These are phyloP conservation scores for Metarhizium rileyi DNA, from an alignment of 2,329 filamentous ascomycete species.

Conservation along the genomic window DNA sequence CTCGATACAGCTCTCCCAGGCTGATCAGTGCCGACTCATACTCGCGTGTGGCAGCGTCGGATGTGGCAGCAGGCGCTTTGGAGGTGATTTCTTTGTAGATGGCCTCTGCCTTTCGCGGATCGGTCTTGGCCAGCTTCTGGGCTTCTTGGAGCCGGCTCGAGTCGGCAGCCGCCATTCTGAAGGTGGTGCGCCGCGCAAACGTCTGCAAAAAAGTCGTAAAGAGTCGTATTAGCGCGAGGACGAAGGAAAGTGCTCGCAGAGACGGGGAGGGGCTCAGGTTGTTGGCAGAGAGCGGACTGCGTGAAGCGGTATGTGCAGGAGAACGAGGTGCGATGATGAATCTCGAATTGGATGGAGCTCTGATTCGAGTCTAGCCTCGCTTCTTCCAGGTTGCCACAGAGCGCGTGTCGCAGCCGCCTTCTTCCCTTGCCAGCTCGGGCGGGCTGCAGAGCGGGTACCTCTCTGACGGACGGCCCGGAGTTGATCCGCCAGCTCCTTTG, in stretches of 20 bases:
- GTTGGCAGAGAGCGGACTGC: background rate
- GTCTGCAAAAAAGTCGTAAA: background rate
- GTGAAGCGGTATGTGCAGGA: background rate
- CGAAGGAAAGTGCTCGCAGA: background rate
- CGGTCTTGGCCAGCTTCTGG: constrained; percentile 69
- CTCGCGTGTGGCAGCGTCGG: constrained; percentile 77
- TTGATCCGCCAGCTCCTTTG: constrained; percentile 17
- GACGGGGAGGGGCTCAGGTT: background rate
- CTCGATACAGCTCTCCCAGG: constrained; percentile 85
- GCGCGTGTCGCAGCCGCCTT: constrained; percentile 11
- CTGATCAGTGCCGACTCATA: constrained; percentile 85
- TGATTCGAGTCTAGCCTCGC: background rate
- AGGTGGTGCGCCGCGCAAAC: background rate
- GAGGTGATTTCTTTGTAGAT: constrained; percentile 87
- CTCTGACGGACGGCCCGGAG: constrained; percentile 14
- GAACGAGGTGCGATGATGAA: background rate
- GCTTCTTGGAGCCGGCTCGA: constrained; percentile 73
- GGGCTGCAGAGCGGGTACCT: constrained; percentile 5
- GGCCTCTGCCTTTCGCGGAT: constrained; percentile 74
- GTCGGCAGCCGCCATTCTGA: constrained; percentile 47
- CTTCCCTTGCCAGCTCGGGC: background rate
- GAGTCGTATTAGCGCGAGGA: background rate
- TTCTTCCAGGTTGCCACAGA: constrained; percentile 25
- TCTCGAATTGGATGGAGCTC: background rate
- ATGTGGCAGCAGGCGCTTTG: constrained; percentile 70